Conservation (phyloP, 257 asterid species). For the Salvia splendens region DNA sequence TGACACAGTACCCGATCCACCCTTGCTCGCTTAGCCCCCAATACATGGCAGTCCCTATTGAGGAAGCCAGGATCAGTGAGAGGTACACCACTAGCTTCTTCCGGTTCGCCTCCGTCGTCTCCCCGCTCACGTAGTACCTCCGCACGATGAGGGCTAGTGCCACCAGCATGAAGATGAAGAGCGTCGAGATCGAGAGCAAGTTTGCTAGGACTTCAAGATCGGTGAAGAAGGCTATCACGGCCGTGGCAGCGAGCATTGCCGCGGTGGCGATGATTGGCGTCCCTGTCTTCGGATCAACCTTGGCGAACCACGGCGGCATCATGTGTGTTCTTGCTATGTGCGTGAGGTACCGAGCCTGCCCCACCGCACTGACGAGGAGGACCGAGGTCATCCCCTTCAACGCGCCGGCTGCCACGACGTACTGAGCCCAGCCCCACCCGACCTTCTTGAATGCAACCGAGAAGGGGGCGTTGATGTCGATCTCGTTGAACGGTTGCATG, state of each 20-base stretch:
- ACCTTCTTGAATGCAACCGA: slow-evolving; percentile 48
- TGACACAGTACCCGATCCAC: slow-evolving; percentile 56
- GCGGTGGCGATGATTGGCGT: slow-evolving; percentile 56
- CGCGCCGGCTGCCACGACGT: slow-evolving; percentile 58
- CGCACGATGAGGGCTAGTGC: slow-evolving; percentile 56
- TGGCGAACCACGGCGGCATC: slow-evolving; percentile 67
- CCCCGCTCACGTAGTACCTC: slow-evolving; percentile 50
- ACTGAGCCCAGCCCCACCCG: slow-evolving; percentile 66
- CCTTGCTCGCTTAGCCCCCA: slow-evolving; percentile 45
- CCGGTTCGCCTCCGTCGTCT: slow-evolving; percentile 37
- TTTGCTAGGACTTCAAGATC: slow-evolving; percentile 39
- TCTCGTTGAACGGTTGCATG: slow-evolving; percentile 43
- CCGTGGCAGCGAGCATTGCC: slow-evolving; percentile 49
- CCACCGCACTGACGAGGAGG: slow-evolving; percentile 53
- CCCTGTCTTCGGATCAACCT: slow-evolving; percentile 47
- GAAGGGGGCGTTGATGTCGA: slow-evolving; percentile 48
- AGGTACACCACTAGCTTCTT: slow-evolving; percentile 39
- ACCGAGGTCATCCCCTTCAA: slow-evolving; percentile 63
- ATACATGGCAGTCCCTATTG: slow-evolving; percentile 43
- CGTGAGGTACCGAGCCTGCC: slow-evolving; percentile 62
- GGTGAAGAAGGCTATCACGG: slow-evolving; percentile 53
- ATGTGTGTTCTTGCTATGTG: slow-evolving; percentile 65
- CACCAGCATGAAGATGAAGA: slow-evolving; percentile 59
- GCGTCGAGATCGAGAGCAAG: slow-evolving; percentile 51
- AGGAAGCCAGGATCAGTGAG: slow-evolving; percentile 41